These are phyloP conservation scores for Lachnellula occidentalis DNA, from an alignment of 2,329 filamentous ascomycete genomes.

Conservation along the genomic window DNA sequence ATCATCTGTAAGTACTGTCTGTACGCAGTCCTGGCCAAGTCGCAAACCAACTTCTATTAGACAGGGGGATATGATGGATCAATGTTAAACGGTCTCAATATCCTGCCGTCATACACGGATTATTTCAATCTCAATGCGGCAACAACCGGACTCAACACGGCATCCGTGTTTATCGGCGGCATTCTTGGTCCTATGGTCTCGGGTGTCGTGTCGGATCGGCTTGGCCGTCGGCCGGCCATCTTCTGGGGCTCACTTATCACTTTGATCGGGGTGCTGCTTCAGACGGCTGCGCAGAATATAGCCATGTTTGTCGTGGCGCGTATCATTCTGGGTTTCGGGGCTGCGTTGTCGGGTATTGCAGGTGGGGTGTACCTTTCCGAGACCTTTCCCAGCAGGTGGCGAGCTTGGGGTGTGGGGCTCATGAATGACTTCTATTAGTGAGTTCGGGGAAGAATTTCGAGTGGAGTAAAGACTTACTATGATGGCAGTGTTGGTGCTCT, in stretches of 20 bases:
- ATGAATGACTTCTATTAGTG: conserved; percentile 35
- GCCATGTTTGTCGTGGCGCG: conserved; percentile 24
- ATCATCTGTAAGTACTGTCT: conserved; percentile 32
- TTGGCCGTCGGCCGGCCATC: conserved; percentile 30
- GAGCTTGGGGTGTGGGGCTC: conserved; percentile 40
- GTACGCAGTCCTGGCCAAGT: background rate
- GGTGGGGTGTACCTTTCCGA: conserved; percentile 45
- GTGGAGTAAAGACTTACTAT: background rate
- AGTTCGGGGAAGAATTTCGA: background rate
- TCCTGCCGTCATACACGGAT: conserved; percentile 49
- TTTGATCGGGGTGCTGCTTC: conserved; percentile 22
- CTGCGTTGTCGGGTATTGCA: conserved; percentile 29
- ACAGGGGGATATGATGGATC: conserved; percentile 22
- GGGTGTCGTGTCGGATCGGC: conserved; percentile 34
- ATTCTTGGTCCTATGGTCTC: conserved; percentile 40
- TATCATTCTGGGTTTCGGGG: conserved; percentile 20
- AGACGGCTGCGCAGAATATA: conserved; percentile 22
- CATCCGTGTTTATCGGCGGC: conserved; percentile 49
- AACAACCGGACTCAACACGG: conserved; percentile 49
- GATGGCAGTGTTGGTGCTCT: conserved; percentile 29
- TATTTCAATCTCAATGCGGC: conserved; percentile 51
- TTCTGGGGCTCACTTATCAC: conserved; percentile 22
- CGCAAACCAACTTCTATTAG: conserved; percentile 9
- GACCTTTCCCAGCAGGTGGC: conserved; percentile 40
- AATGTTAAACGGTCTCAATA: conserved; percentile 47